Evolutionary conservation across 768 basidiomycete species (phyloP).

Genomic region (Leccinum subgranulosum): DNA sequence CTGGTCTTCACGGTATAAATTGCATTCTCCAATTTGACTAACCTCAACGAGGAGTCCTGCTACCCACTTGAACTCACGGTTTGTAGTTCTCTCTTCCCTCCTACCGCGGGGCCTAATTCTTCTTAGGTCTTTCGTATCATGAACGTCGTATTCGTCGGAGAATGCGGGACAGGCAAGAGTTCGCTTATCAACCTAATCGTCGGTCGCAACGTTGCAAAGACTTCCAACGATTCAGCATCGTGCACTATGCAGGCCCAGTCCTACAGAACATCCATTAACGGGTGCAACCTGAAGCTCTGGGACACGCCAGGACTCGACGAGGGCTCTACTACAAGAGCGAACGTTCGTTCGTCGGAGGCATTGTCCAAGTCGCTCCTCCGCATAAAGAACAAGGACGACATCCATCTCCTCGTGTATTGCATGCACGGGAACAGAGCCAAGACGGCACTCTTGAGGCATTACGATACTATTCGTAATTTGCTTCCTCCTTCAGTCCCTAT

Average conservation of each 20-base stretch:
- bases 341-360: conserved; percentile 1
- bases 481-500: conserved; percentile 13
- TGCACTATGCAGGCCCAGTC: conserved; percentile 12
- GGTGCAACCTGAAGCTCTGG: conserved; percentile 11
- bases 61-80: neutral
- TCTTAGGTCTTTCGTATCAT: conserved; percentile 3
- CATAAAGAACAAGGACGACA: conserved; percentile 1
- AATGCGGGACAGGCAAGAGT: conserved; percentile 25
- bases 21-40: neutral
- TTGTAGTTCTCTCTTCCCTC: neutral
- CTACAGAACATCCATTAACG: conserved; percentile 14
- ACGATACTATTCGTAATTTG: conserved; percentile 6
- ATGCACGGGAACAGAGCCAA: conserved; percentile 20
- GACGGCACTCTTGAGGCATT: conserved; percentile 13
- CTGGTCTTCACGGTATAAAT: conserved; percentile 8
- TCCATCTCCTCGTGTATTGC: conserved; percentile 23
- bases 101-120: neutral
- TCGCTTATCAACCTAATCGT: conserved; percentile 24
- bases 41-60: neutral
- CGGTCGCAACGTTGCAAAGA: conserved; percentile 6
- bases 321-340: conserved; percentile 5
- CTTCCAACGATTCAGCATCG: conserved; percentile 19
- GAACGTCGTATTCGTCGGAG: conserved; percentile 25
- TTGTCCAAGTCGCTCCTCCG: conserved; percentile 6
- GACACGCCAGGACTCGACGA: conserved; percentile 18